Evolutionary conservation across 768 basidiomycete species (phyloP), one percentile per base, ranked within the genome.

Genomic region (Cyclocybe aegerita): DNA sequence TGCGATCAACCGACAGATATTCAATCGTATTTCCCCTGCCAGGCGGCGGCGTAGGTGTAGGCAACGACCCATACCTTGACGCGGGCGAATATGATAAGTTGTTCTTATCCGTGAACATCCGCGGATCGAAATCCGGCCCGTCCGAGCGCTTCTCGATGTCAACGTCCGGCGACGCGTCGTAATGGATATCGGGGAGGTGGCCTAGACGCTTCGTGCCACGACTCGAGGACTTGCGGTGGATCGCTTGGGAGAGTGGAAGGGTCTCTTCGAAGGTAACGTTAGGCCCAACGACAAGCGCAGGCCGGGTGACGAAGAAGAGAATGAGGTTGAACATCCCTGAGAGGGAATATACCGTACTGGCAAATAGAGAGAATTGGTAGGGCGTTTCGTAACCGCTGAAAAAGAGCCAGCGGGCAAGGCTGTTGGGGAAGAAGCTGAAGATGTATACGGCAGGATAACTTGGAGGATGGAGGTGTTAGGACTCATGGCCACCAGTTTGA

Each of bases 401-500:
- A 2, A 39, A 51, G 0, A 66, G 57, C 65, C 72, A 78, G 11
- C 79, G 69, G 1, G 71, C 64, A 9, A 72, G 55, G 10, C 67
- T 68, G 37, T 78, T 71, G 4, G 78, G 79, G 15, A 77, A 66
- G 50, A 72, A 48, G 33, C 62, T 64, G 64, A 59, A 63, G 52
- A 73, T 69, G 54, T 77, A 77, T 12, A 77, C 68, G 8, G 71
- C 65, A 23, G 78, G 79, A 50, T 79, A 79, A 53, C 78, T 79
- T 50, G 2, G 32, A 36, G 34, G 9, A 42, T 4, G 3, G 6
- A 35, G 23, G 23, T 23, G 31, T 12, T 37, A 14, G 12, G 23
- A 16, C 37, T 29, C 36, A 31, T 40, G 15, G 9, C 4, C 4
- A 14, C 12, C 42, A 6, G 23, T 15, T 15, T 14, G n/a, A 2